A percentile compares a stretch with the other conserved stretches of the same genome.
Evolutionary conservation across 345 rosid species (phyloP).

Genomic region (Gossypium longicalyx): DNA sequence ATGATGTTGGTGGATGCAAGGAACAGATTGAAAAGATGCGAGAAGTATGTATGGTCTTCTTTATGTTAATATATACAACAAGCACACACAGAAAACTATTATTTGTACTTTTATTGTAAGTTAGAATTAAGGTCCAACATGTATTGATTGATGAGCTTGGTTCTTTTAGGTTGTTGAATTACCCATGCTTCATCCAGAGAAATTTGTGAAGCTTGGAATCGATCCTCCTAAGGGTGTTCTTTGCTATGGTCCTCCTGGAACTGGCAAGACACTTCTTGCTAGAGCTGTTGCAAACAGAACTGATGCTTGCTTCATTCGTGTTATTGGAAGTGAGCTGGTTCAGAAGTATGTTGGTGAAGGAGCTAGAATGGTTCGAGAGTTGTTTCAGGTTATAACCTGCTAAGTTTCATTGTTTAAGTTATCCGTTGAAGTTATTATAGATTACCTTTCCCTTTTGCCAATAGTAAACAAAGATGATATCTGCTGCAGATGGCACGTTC

Average conservation of each 20-base stretch:
- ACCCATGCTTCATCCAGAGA: constrained; percentile 99
- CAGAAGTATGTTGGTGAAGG: constrained; percentile 99
- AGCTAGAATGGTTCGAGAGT: constrained; percentile 96
- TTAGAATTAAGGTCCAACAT: background rate
- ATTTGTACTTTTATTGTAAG: background rate
- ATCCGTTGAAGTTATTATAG: background rate
- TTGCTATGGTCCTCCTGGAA: constrained; percentile 98
- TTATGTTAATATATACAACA: background rate
- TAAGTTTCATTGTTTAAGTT: background rate
- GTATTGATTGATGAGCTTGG: background rate
- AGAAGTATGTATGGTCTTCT: constrained; percentile 44
- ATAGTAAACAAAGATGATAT: constrained; percentile 4
- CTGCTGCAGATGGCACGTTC: constrained; percentile 73
- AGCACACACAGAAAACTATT: background rate
- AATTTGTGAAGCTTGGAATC: constrained; percentile 96
- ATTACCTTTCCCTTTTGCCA: constrained; percentile 1
- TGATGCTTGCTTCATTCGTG: constrained; percentile 97
- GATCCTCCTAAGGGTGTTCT: constrained; percentile 99
- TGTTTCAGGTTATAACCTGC: constrained; percentile 67
- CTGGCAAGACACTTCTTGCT: constrained; percentile 90
- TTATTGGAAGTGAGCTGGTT: constrained; percentile 97
- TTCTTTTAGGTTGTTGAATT: constrained; percentile 83
- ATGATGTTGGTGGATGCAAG: constrained; percentile 97
- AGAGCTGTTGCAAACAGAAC: constrained; percentile 99
- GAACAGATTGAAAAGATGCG: constrained; percentile 98